A percentile compares a stretch with the other conserved stretches of the same genome.
phyloP scores from a whole-genome alignment of 352 stramenopile genomes.

The Globisporangium spinosum region DNA sequence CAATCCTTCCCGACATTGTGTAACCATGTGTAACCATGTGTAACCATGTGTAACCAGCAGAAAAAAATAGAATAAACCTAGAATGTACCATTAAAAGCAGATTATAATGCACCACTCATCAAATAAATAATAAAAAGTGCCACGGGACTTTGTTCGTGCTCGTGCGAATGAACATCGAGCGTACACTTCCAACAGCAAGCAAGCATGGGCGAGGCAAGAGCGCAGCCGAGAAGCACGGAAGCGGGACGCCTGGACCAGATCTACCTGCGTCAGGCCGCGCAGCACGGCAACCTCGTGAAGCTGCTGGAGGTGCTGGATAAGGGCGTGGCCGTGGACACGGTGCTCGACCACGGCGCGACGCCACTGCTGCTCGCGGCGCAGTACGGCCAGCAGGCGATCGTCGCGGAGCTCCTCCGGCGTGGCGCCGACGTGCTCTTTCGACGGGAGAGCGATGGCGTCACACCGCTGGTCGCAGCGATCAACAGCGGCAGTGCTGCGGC shows the following conservation, averaged over 20 bases:
- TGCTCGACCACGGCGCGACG: constrained; percentile 8
- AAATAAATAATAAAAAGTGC: too few species aligned
- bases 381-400: background rate
- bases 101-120: too few species aligned
- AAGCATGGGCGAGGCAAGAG: background rate
- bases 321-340: constrained; percentile 11
- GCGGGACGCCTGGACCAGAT: constrained; percentile 8
- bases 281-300: constrained; percentile 3
- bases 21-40: too few species aligned
- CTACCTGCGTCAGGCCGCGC: constrained; percentile 7
- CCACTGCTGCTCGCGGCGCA: constrained; percentile 10
- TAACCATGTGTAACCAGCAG: too few species aligned
- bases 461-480: constrained; percentile 9
- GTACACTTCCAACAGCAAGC: too few species aligned
- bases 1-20: too few species aligned
- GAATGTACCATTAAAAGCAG: too few species aligned
- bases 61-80: too few species aligned
- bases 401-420: constrained; percentile 3
- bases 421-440: constrained; percentile 5
- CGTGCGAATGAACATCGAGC: too few species aligned
- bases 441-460: constrained; percentile 9
- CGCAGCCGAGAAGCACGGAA: background rate
- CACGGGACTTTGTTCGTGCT: too few species aligned
- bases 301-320: constrained; percentile 6
- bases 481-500: constrained; percentile 1